Base-by-base conservation (phyloP, 2,329 filamentous ascomycete species). In the Hymenoscyphus salicellus region DNA sequence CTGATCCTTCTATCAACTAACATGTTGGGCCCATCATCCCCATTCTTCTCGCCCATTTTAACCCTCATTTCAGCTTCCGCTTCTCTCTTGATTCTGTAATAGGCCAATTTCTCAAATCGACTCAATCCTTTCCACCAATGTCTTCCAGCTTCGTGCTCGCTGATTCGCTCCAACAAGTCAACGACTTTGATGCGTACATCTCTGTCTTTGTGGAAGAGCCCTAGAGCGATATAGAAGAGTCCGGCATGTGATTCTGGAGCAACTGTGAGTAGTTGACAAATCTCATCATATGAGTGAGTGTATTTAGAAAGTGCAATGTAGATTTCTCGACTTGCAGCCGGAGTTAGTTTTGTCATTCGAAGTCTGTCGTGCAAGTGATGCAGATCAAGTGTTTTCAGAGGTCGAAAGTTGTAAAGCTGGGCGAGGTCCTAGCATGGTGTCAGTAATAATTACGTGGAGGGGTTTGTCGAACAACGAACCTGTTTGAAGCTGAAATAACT, bases 401-500 rank as follows among this genome's bases (percentile, higher is more conserved):
- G 89, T 49, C 86, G 81, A 65, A 87, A 78, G 2, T 82, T 84
- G 75, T 89, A 89, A 16, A 88, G 75, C 70, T 87, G 85, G 41
- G 86, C 86, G 64, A 89, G 80, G 75, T 90, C 87, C 86, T 90
- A 67, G 52, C 62, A 55, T 16, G 43, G 38, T 20, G 73, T 74
- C 77, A 78, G 69, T 79, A 74, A 64, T 5, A 23, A 26, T 75
- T 41, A 58, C 30, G 20, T 58, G 16, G 64, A 14, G 33, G 11
- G n/a, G n/a, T 76, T 52, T 23, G 64, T 79, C 20, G 28, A 20
- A 11, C n/a, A 26, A 64, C 80, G 71, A 77, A 88, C 91, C 81
- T 96, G 92, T 68, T 98, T 94, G 75, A 92, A 98, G 70, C 91
- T 93, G 79, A 96, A 97, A 75, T 99, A 99, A 73, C 92, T 96